These are phyloP conservation scores for Hypomyces rosellus DNA, from an alignment of 2,329 filamentous ascomycete species.

Conservation along the genomic window DNA sequence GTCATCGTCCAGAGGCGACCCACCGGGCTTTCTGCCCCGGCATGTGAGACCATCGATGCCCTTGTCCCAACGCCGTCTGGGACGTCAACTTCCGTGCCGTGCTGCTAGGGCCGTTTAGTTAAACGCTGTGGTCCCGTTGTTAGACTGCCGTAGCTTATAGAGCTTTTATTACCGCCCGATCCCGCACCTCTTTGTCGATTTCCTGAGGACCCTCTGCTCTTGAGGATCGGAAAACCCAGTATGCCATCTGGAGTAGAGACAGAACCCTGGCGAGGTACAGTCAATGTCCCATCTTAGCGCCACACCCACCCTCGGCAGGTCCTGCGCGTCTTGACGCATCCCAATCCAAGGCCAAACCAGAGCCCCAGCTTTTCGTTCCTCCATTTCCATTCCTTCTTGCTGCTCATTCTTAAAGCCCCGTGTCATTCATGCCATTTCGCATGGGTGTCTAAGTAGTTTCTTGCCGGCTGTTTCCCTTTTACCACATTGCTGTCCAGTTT, in stretches of 20 bases:
- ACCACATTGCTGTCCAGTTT: not conserved
- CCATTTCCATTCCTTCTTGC: constrained; percentile 1
- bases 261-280: constrained; percentile 4
- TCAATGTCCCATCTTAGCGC: constrained; percentile 6
- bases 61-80: not conserved
- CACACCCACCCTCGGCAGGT: constrained; percentile 9
- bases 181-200: constrained; percentile 10
- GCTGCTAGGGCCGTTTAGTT: constrained; percentile 4
- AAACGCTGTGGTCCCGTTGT: constrained; percentile 9
- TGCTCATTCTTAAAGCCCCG: constrained; percentile 1
- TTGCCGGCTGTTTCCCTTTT: not conserved
- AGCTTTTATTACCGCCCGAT: constrained; percentile 6
- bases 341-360: not conserved
- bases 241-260: constrained; percentile 2
- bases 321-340: constrained; percentile 4
- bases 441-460: constrained; percentile 1
- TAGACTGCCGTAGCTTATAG: constrained; percentile 9
- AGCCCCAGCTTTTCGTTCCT: constrained; percentile 4
- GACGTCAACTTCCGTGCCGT: constrained; percentile 3
- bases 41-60: constrained; percentile 5
- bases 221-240: constrained; percentile 5
- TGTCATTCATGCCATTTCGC: constrained; percentile 10
- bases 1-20: not conserved
- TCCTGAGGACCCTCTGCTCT: constrained; percentile 1
- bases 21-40: not conserved